These are phyloP conservation scores for Friedmanniomyces simplex DNA, from an alignment of 495 filamentous ascomycete species.

Conservation along the genomic window DNA sequence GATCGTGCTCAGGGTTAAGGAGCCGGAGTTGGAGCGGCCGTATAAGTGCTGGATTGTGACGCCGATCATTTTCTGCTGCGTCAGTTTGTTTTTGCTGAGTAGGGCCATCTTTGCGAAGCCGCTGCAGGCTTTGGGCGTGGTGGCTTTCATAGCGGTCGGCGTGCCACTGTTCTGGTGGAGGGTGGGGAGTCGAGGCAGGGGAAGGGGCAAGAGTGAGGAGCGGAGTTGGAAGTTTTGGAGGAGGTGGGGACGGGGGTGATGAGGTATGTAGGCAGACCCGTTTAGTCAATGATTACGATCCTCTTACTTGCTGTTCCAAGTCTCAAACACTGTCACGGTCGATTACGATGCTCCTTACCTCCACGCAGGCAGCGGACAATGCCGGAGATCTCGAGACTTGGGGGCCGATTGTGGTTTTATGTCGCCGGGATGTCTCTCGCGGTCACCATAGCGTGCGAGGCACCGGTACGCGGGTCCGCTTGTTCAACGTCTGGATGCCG, in stretches of 20 bases:
- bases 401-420: no score
- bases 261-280: no score
- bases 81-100: constrained; percentile 82
- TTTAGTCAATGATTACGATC: no score
- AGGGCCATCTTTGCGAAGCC: constrained; percentile 82
- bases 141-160: constrained; percentile 71
- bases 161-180: constrained; percentile 84
- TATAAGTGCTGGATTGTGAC: constrained; percentile 95
- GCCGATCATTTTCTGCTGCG: constrained; percentile 96
- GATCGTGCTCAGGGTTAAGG: constrained; percentile 78
- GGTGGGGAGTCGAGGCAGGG: constrained; percentile 45
- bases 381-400: no score
- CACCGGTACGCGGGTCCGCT: no score
- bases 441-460: no score
- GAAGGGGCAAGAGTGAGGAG: constrained; percentile 26
- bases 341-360: no score
- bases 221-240: constrained; percentile 50
- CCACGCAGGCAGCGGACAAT: no score
- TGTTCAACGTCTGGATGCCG: no score
- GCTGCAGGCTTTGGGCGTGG: constrained; percentile 75
- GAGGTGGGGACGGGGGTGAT: constrained; percentile 27
- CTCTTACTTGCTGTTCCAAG: no score
- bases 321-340: no score
- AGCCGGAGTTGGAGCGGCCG: constrained; percentile 77
- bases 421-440: no score